Evolutionary conservation across 306 rosid species (phyloP), one percentile per base, ranked within the genome.

Genomic region (Quercus glauca): DNA sequence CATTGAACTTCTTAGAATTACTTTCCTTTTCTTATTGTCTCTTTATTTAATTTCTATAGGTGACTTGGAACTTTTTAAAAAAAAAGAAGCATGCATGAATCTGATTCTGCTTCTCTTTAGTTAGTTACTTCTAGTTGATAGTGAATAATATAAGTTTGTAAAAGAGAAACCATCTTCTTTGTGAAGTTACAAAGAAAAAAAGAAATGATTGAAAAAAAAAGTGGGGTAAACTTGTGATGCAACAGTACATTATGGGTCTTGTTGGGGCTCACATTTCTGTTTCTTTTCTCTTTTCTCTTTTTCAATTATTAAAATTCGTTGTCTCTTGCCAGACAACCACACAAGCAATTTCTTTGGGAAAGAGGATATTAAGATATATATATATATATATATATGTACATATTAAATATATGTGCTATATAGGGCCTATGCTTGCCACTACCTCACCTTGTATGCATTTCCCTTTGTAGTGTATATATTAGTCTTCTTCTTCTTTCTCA

Each of bases 281-380:
- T 88, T 82, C 81, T 80, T 88, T 78, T 79, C 78, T 63, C 56
- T 80, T 81, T 80, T 57, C 82, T 81, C 65, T 84, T 78, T 85
- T 87, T 85, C 86, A 79, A 84, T 88, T 91, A 85, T 87, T 88
- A 84, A 87, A 87, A 82, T 78, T 80, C 85, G 56, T 85, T 92
- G 90, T 88, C 96, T 85, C 90, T 89, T 85, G 81, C 84, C 93
- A 85, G 90, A 90, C 91, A 89, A 85, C 90, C 97, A 91, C 83
- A 88, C 81, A 83, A 88, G 85, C 89, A 87, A 86, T 84, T 67
- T 84, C 88, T 90, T 89, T 83, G 90, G 88, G 93, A 89, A 93
- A 88, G 88, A 83, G 81, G 63, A 78, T 82, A 82, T 67, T 79
- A 57, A 85, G 83, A 79, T 82, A 70, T 85, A 37, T 70, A 80